A percentile compares a stretch with the other conserved stretches of the same genome.
These are phyloP conservation scores for Fusarium sulawesiense DNA, from an alignment of 2,329 filamentous ascomycete genomes.

Conservation along the genomic window DNA sequence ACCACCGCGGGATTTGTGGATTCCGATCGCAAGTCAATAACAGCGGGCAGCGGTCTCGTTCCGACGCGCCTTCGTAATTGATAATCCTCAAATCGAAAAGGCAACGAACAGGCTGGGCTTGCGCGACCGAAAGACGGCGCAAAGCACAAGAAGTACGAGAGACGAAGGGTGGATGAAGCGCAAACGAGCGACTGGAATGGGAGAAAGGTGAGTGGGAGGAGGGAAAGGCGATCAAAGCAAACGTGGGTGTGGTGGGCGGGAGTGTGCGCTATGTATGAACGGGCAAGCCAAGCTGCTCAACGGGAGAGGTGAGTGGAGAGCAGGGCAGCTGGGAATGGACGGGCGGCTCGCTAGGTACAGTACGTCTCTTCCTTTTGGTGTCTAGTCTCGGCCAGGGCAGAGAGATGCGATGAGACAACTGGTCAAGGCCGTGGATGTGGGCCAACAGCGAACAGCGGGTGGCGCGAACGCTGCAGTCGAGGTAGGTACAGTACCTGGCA, in stretches of 20 bases:
- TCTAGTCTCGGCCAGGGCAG: slow-evolving; percentile 18
- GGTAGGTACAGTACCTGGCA: slow-evolving; percentile 38
- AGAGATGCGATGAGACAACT: slow-evolving; percentile 25
- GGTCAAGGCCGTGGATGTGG: slow-evolving; percentile 37
- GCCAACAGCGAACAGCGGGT: slow-evolving; percentile 46
- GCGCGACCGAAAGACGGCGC: slow-evolving; percentile 36
- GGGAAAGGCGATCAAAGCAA: slow-evolving; percentile 40
- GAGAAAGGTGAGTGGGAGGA: slow-evolving; percentile 47
- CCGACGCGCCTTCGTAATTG: slow-evolving; percentile 36
- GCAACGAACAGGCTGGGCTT: slow-evolving; percentile 31
- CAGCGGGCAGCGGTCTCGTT: slow-evolving; percentile 20
- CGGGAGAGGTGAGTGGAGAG: slow-evolving; percentile 28
- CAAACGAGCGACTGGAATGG: slow-evolving; percentile 52
- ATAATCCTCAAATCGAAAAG: slow-evolving; percentile 22
- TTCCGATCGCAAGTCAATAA: slow-evolving; percentile 35
- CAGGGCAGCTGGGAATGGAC: slow-evolving; percentile 30
- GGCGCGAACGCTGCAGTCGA: slow-evolving; percentile 46
- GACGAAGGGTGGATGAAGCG: slow-evolving; percentile 41
- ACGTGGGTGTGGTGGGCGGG: slow-evolving; percentile 44
- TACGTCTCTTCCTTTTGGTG: slow-evolving; percentile 23
- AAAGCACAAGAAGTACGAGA: slow-evolving; percentile 37
- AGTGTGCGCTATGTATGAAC: slow-evolving; percentile 44
- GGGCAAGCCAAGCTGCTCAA: slow-evolving; percentile 24
- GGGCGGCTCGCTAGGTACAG: slow-evolving; percentile 12
- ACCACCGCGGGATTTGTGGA: slow-evolving; percentile 26